phyloP scores from a whole-genome alignment of 345 rosid species.

The Populus davidiana region DNA sequence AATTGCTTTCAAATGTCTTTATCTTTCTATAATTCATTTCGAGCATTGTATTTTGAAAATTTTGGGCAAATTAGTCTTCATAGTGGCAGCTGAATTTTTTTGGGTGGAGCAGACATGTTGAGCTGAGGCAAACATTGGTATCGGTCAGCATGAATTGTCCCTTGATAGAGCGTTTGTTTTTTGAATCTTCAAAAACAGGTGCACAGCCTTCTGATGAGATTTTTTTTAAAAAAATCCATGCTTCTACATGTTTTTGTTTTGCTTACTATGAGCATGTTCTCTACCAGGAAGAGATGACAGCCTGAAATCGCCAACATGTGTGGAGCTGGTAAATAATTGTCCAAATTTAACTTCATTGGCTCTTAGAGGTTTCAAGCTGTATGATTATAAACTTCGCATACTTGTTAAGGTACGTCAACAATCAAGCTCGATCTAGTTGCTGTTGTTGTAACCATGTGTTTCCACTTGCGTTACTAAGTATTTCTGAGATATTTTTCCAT shows the following conservation, averaged over 20 bases:
- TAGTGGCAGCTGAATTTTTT: constrained; percentile 2
- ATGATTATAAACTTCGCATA: constrained; percentile 50
- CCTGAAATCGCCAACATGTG: constrained; percentile 56
- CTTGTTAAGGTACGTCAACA: constrained; percentile 55
- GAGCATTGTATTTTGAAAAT: not conserved
- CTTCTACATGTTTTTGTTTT: not conserved
- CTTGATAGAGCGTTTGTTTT: constrained; percentile 66
- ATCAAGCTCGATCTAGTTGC: not conserved
- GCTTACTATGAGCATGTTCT: constrained; percentile 23
- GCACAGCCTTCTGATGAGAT: constrained; percentile 15
- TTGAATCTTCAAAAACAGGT: constrained; percentile 73
- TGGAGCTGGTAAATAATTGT: constrained; percentile 65
- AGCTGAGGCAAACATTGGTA: constrained; percentile 56
- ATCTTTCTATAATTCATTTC: not conserved
- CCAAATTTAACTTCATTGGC: constrained; percentile 69
- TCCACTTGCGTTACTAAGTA: not conserved
- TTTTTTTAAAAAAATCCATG: not conserved
- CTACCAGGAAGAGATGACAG: constrained; percentile 64
- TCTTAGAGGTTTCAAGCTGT: constrained; percentile 80
- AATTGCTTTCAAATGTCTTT: not conserved
- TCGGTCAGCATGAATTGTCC: constrained; percentile 58
- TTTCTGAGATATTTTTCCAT: not conserved
- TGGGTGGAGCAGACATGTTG: constrained; percentile 50
- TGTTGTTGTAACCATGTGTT: not conserved
- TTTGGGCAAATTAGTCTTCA: not conserved